phyloP scores from a whole-genome alignment of 2,329 filamentous ascomycete genomes.

The Coniochaeta ligniaria region DNA sequence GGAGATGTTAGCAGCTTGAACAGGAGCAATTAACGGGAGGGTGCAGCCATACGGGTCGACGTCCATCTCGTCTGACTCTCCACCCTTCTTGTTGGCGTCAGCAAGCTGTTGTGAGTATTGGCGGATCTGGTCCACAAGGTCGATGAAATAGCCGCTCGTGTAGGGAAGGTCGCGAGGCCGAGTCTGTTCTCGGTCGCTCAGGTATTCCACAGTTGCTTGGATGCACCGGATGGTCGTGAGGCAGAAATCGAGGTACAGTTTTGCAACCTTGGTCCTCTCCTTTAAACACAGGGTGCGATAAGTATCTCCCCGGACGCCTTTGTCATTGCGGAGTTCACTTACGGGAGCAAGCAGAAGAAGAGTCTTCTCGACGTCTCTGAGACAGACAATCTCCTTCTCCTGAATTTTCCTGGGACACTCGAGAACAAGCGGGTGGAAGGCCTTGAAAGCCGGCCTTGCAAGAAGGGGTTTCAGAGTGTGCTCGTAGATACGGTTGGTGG shows the following conservation, averaged over 20 bases:
- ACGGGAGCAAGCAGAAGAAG: conserved; percentile 87
- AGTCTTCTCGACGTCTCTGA: conserved; percentile 91
- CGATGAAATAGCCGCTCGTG: conserved; percentile 93
- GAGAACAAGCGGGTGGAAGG: conserved; percentile 73
- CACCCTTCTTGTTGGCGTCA: conserved; percentile 61
- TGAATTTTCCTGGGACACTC: conserved; percentile 74
- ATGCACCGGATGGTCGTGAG: conserved; percentile 85
- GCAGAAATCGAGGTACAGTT: conserved; percentile 78
- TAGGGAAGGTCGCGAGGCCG: conserved; percentile 83
- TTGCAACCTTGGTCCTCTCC: conserved; percentile 69
- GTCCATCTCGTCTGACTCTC: conserved; percentile 50
- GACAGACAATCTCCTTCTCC: conserved; percentile 79
- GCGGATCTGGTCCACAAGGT: conserved; percentile 88
- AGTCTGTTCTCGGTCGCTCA: conserved; percentile 80
- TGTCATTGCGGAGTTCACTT: conserved; percentile 57
- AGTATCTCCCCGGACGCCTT: conserved; percentile 55
- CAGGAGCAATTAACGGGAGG: conserved; percentile 6
- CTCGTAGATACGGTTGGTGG: conserved; percentile 72
- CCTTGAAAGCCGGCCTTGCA: conserved; percentile 63
- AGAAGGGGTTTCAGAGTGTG: conserved; percentile 74
- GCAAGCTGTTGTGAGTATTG: conserved; percentile 82
- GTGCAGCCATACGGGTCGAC: conserved; percentile 40
- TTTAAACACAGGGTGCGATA: conserved; percentile 64
- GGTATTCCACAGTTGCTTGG: conserved; percentile 78
- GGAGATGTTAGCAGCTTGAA: conserved; percentile 15